These are phyloP conservation scores for Picea abies DNA, from an alignment of 83 land plant genomes.

Conservation along the genomic window DNA sequence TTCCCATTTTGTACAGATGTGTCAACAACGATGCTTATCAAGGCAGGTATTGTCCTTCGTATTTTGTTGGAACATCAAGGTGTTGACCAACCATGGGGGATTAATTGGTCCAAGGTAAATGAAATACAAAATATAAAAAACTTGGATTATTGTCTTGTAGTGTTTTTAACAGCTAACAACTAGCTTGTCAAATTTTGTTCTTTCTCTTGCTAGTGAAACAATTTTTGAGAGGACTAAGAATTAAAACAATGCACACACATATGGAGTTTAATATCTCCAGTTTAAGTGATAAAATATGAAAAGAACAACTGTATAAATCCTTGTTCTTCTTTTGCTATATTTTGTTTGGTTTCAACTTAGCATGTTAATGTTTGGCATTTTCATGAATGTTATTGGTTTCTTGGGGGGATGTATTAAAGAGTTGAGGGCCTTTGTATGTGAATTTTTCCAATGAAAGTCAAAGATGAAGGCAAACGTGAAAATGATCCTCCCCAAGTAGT, in stretches of 20 bases:
- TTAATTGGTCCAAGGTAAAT: conserved; percentile 70
- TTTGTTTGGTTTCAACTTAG: neutral
- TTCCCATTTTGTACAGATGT: conserved; percentile 42
- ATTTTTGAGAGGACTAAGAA: conserved; percentile 52
- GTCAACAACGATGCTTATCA: conserved; percentile 73
- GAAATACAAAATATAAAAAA: no score
- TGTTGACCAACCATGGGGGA: conserved; percentile 28
- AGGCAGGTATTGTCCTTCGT: conserved; percentile 49
- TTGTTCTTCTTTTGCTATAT: neutral
- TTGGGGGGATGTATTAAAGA: neutral
- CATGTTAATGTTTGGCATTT: no score
- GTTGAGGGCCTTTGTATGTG: conserved; percentile 1
- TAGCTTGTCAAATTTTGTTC: no score
- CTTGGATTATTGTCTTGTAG: no score
- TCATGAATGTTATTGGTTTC: neutral
- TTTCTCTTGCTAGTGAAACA: conserved; percentile 41
- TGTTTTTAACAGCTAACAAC: no score
- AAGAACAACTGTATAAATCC: conserved; percentile 36
- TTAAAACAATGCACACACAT: conserved; percentile 30
- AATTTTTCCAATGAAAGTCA: conserved; percentile 56
- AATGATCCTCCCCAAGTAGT: conserved; percentile 20
- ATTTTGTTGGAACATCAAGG: conserved; percentile 56
- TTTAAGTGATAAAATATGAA: conserved; percentile 55
- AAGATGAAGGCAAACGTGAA: conserved; percentile 23
- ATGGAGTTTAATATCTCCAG: conserved; percentile 57